Evolutionary conservation across 176 grass and related monocot genomes (phyloP).

Genomic region (Puya raimondii): DNA sequence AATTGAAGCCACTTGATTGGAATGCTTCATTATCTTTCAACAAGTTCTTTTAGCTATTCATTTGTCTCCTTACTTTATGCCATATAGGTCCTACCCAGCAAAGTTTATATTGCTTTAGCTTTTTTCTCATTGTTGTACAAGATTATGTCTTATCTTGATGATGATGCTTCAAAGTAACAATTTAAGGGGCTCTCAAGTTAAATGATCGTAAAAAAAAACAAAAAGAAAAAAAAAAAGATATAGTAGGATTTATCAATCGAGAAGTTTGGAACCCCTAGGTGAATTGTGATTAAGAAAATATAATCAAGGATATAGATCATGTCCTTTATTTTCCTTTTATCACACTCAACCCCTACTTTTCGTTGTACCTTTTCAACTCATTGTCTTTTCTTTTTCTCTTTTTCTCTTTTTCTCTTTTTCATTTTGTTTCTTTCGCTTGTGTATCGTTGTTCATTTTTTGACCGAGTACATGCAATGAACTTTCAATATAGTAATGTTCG

Average conservation of each 20-base stretch:
- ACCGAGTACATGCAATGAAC: not conserved
- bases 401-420: not conserved
- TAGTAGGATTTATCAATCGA: too few species aligned
- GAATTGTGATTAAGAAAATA: too few species aligned
- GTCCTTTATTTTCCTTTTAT: not conserved
- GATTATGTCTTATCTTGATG: conserved; percentile 1
- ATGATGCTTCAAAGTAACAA: not conserved
- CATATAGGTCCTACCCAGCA: conserved; percentile 20
- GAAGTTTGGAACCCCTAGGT: too few species aligned
- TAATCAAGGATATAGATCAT: too few species aligned
- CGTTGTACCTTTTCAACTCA: not conserved
- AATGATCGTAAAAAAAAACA: not conserved
- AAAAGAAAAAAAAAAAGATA: too few species aligned
- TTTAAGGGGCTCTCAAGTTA: not conserved
- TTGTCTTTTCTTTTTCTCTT: not conserved
- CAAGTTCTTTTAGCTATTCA: conserved; percentile 21
- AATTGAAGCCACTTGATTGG: conserved; percentile 8
- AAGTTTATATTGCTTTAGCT: conserved; percentile 11
- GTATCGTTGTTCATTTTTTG: conserved; percentile 7
- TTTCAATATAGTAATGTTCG: not conserved
- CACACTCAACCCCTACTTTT: not conserved
- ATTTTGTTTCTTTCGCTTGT: not conserved
- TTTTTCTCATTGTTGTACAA: conserved; percentile 14
- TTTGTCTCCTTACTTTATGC: conserved; percentile 18
- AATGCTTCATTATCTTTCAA: conserved; percentile 13